Conservation (phyloP, 345 rosid species). For the Abelmoschus esculentus region DNA sequence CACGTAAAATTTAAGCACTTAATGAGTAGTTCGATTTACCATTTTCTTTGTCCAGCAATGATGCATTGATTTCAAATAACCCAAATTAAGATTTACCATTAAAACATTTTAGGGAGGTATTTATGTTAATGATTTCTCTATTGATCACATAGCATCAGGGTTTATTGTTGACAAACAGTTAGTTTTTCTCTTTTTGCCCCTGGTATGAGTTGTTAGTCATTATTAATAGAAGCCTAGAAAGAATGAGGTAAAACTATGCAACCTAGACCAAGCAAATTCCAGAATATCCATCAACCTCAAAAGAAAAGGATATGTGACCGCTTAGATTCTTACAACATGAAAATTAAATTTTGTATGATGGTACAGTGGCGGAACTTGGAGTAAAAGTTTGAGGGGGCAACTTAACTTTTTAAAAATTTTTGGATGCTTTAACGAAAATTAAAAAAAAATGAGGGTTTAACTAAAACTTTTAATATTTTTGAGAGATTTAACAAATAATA, state of each 20-base stretch:
- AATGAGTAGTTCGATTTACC: not conserved
- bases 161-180: not conserved
- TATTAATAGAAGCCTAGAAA: not conserved
- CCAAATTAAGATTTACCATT: not conserved
- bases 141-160: not conserved
- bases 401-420: no score
- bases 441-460: no score
- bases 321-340: not conserved
- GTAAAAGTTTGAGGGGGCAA: no score
- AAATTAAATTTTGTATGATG: not conserved
- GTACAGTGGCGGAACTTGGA: not conserved
- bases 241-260: constrained; percentile 5
- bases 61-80: not conserved
- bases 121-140: not conserved
- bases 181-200: not conserved
- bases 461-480: no score
- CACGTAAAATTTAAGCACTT: not conserved
- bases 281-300: not conserved
- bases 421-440: no score
- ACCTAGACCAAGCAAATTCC: constrained; percentile 5
- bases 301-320: not conserved
- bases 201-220: not conserved
- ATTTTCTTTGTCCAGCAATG: not conserved
- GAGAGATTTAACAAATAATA: no score
- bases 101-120: not conserved